A percentile compares a stretch with the other conserved stretches of the same genome.
Conservation (phyloP, 2,329 filamentous ascomycete species). For the Trichoderma sp. region DNA sequence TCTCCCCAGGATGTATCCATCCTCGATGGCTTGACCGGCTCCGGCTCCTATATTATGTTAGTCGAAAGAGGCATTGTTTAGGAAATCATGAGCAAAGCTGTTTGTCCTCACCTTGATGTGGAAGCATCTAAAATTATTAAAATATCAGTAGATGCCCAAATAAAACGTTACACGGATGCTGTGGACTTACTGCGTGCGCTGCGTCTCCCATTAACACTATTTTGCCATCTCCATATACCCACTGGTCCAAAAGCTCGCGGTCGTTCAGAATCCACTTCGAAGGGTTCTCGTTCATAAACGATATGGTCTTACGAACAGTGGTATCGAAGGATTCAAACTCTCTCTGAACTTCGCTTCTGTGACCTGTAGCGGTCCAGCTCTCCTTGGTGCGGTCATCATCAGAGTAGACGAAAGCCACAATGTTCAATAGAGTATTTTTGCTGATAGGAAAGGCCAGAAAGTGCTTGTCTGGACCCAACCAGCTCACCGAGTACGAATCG, state of each 20-base stretch:
- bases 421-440: background rate
- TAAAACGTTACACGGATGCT: conserved; percentile 27
- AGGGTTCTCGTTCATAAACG: conserved; percentile 10
- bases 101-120: conserved; percentile 4
- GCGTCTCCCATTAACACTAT: conserved; percentile 40
- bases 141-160: background rate
- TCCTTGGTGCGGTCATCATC: conserved; percentile 10
- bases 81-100: background rate
- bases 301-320: conserved; percentile 4
- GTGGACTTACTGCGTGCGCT: conserved; percentile 43
- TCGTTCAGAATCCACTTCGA: conserved; percentile 12
- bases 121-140: background rate
- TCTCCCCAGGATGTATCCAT: conserved; percentile 23
- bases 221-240: conserved; percentile 6
- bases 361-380: conserved; percentile 1
- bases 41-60: conserved; percentile 36
- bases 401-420: conserved; percentile 12
- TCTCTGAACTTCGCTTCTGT: conserved; percentile 6
- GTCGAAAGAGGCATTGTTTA: no score
- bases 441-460: conserved; percentile 13
- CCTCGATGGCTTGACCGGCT: conserved; percentile 41
- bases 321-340: background rate
- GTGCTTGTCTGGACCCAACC: conserved; percentile 9
- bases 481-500: background rate
- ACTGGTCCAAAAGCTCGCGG: conserved; percentile 6